Evolutionary conservation across 352 stramenopile species (phyloP), one percentile per base, ranked within the genome.

Genomic region (Phytophthora ramorum): DNA sequence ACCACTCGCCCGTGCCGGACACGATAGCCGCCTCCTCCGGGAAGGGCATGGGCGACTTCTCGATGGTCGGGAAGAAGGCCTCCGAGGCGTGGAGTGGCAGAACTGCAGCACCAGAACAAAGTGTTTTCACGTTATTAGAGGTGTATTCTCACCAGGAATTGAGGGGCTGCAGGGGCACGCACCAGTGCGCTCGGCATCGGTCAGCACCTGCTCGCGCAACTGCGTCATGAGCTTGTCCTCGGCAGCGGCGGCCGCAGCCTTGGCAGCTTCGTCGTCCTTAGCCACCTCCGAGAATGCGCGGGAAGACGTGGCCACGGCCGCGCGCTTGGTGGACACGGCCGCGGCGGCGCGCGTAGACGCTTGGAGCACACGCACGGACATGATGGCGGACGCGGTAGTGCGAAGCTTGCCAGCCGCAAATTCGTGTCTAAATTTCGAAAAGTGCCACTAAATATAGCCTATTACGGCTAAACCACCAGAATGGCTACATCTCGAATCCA

Each of bases 1-100:
- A 83, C 78, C 81, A 93, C 64, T 85, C 66, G 58, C 76, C 75
- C 14, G 84, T 85, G 49, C 84, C 84, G 37, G 81, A 90, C 40
- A 94, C 73, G 30, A 93, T 59, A 37, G 86, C 69, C 22, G 75
- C 67, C 48, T 94, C 86, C 58, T 82, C 73, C 30, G 86, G 86
- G 78, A 79, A 81, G 30, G 73, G 71, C 56, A 94, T 89, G 30
- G 77, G 70, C 38, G 71, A 69, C 50, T 81, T 71, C 47, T 83
- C 71, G 28, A 94, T 65, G 28, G 66, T 76, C 20, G 77, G 78
- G 66, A 73, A 79, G 51, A 68, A 75, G 16, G 53, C 70, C 50
- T 85, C 71, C 4, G 69, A 74, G 37, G 85, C 83, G 50, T 92
- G 85, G 69, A 66, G 83, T 30, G 86, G 86, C 54, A 93, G 58